These are phyloP conservation scores for Fraxinus baroniana DNA, from an alignment of 305 asterid species.

Conservation along the genomic window DNA sequence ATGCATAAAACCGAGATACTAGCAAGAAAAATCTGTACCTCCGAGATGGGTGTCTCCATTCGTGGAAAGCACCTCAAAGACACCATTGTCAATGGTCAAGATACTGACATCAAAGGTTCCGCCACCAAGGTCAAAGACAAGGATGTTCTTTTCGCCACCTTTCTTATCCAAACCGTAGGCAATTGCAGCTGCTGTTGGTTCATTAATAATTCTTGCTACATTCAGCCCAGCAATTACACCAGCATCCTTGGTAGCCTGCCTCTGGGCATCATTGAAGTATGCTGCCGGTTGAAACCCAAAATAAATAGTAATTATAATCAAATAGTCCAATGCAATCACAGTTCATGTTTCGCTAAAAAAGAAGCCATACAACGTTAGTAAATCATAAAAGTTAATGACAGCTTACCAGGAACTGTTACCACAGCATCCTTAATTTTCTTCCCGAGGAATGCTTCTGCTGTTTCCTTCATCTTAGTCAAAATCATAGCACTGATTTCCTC, in stretches of 20 bases:
- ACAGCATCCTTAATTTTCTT: constrained; percentile 49
- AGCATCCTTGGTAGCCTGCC: constrained; percentile 54
- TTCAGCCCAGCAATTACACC: constrained; percentile 46
- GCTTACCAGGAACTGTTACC: constrained; percentile 44
- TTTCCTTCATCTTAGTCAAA: constrained; percentile 48
- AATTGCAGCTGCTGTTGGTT: constrained; percentile 59
- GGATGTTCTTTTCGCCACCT: constrained; percentile 52
- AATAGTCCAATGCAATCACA: neutral
- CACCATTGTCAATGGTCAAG: constrained; percentile 48
- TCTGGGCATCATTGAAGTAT: constrained; percentile 53
- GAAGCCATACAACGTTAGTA: neutral
- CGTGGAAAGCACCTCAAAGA: constrained; percentile 52
- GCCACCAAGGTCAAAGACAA: constrained; percentile 56
- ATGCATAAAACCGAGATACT: neutral
- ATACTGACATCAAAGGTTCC: constrained; percentile 56
- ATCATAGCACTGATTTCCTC: constrained; percentile 53
- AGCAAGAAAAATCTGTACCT: constrained; percentile 32
- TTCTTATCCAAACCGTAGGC: constrained; percentile 50
- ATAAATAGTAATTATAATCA: neutral
- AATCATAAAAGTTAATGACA: neutral
- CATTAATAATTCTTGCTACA: constrained; percentile 51
- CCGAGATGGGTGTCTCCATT: constrained; percentile 60
- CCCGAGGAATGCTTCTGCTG: constrained; percentile 53
- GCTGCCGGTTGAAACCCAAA: constrained; percentile 30
- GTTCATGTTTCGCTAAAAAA: constrained; percentile 4